phyloP scores from a whole-genome alignment of 371 early-diverging fungal genomes.

The Rhizopus arrhizus region DNA sequence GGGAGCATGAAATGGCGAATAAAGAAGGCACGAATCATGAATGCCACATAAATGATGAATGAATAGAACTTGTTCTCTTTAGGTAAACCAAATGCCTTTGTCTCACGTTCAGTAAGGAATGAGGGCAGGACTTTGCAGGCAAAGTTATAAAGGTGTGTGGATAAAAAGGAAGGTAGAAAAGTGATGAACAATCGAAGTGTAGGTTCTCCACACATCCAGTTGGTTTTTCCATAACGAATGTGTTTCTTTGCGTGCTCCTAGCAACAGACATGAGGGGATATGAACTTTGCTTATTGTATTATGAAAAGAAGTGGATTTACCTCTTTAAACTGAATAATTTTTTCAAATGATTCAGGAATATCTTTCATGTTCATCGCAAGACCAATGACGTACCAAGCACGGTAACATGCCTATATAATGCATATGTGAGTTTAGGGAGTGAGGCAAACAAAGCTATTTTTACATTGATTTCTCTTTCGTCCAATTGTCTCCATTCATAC shows the following conservation, averaged over 20 bases:
- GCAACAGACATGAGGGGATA: neutral
- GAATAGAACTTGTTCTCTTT: constrained; percentile 25
- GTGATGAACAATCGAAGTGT: constrained; percentile 5
- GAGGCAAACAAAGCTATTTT: constrained; percentile 1
- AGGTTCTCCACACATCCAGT: constrained; percentile 25
- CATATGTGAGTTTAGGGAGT: constrained; percentile 1
- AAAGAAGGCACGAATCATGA: constrained; percentile 11
- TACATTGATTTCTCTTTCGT: constrained; percentile 24
- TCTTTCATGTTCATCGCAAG: constrained; percentile 42
- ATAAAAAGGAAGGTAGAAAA: constrained; percentile 3
- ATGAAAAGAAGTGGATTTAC: constrained; percentile 4
- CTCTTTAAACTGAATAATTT: constrained; percentile 32
- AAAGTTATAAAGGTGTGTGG: constrained; percentile 5
- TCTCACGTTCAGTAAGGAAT: neutral
- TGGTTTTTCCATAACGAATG: constrained; percentile 9
- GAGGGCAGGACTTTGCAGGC: constrained; percentile 6
- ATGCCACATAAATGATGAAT: neutral
- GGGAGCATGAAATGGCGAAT: constrained; percentile 18
- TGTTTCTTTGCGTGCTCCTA: constrained; percentile 18
- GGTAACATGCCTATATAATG: constrained; percentile 26
- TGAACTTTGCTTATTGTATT: neutral
- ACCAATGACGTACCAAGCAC: constrained; percentile 39
- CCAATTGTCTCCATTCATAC: constrained; percentile 46
- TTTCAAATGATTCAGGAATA: constrained; percentile 44
- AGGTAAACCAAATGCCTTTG: constrained; percentile 32